Conservation (phyloP, 2,329 filamentous ascomycete species). For the Aspergillus spinulosporus region DNA sequence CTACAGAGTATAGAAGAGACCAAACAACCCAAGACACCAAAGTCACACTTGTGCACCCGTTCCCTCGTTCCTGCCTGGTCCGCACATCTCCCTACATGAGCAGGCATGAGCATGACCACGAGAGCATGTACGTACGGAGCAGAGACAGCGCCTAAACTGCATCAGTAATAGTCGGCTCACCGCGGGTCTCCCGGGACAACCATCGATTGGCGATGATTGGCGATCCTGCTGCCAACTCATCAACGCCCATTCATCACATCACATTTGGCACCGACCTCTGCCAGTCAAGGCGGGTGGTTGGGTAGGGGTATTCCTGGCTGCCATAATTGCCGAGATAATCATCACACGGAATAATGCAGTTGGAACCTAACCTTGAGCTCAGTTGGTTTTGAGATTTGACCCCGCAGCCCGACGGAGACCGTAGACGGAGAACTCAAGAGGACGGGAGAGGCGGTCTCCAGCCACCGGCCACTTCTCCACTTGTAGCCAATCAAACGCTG, state of each 20-base stretch:
- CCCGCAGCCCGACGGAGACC: background rate
- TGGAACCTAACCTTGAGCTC: background rate
- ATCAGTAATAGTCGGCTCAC: background rate
- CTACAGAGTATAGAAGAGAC: background rate
- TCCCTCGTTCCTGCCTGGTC: background rate
- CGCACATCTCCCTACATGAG: background rate
- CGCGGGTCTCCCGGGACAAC: conserved; percentile 17
- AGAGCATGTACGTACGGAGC: background rate
- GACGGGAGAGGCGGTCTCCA: background rate
- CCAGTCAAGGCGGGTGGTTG: conserved; percentile 8
- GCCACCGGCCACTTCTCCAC: background rate
- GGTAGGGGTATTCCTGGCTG: conserved; percentile 11
- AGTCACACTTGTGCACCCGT: background rate
- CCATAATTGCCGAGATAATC: background rate
- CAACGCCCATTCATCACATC: conserved; percentile 14
- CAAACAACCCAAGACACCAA: background rate
- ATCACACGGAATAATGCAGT: background rate
- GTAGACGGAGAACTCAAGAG: background rate
- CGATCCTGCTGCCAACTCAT: conserved; percentile 19
- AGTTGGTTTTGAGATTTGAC: background rate
- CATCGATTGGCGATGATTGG: background rate
- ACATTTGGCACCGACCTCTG: background rate
- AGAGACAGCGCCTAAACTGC: background rate
- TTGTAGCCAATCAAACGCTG: no score
- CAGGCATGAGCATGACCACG: background rate